Evolutionary conservation across 1,139 yeast genomes (phyloP).

Genomic region (Petasospora fabianii): DNA sequence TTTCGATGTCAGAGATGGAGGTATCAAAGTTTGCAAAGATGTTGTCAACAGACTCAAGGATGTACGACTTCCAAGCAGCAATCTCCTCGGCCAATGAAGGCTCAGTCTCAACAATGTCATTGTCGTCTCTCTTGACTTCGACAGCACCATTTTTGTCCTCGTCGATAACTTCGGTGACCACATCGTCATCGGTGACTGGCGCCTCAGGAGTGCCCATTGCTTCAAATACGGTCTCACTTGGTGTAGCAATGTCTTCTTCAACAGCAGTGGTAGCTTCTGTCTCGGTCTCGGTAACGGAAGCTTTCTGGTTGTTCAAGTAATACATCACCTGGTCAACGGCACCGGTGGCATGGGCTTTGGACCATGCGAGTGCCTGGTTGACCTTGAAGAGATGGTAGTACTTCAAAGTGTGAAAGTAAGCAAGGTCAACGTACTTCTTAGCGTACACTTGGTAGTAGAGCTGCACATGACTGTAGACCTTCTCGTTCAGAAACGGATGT

Average conservation of each 20-base stretch:
- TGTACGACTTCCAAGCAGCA: constrained; percentile 25
- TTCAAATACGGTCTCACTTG: constrained; percentile 7
- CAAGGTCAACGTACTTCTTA: constrained; percentile 7
- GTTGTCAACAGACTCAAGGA: constrained; percentile 24
- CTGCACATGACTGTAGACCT: constrained; percentile 7
- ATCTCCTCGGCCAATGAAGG: constrained; percentile 25
- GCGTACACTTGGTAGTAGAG: constrained; percentile 7
- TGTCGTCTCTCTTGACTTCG: constrained; percentile 2
- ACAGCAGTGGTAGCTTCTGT: constrained; percentile 7
- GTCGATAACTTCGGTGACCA: constrained; percentile 1
- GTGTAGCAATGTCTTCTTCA: constrained; percentile 15
- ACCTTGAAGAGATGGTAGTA: constrained; percentile 19
- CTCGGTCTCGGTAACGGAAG: constrained; percentile 1
- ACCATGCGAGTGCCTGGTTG: constrained; percentile 15
- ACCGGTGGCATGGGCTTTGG: constrained; percentile 13
- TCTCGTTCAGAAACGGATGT: constrained; percentile 5
- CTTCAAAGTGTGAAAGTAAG: constrained; percentile 6
- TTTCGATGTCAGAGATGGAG: constrained; percentile 34
- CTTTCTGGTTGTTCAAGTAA: constrained; percentile 6
- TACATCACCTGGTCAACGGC: constrained; percentile 17
- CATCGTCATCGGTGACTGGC: constrained; percentile 4
- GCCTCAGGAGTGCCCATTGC: constrained; percentile 11
- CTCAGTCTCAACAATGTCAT: constrained; percentile 9
- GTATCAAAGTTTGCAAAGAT: constrained; percentile 26
- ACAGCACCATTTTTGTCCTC: constrained; percentile 3